Evolutionary conservation across 2,329 filamentous ascomycete genomes (phyloP).

Genomic region (Cercospora citrullina): DNA sequence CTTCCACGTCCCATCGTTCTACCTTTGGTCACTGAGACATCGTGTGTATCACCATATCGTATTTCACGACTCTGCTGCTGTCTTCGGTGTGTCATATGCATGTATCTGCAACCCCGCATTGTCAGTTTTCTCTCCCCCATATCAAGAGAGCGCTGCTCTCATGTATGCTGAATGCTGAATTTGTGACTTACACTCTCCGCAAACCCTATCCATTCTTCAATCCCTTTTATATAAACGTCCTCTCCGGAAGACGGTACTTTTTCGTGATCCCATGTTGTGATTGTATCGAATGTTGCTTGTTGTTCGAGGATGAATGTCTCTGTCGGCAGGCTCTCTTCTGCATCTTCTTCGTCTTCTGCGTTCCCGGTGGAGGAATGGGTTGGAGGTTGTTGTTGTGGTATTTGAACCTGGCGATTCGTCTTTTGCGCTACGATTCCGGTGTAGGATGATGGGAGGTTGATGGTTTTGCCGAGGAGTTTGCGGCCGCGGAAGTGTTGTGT

Average conservation of each 20-base stretch:
- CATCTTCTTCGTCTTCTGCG: constrained; percentile 46
- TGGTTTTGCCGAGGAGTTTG: constrained; percentile 67
- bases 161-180: background rate
- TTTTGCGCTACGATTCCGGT: constrained; percentile 43
- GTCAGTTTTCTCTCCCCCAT: background rate
- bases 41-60: too few species aligned
- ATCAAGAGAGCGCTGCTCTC: background rate
- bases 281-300: constrained; percentile 68
- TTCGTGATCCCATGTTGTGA: constrained; percentile 86
- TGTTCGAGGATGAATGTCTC: constrained; percentile 61
- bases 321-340: constrained; percentile 47
- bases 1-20: too few species aligned
- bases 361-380: constrained; percentile 24
- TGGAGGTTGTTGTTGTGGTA: constrained; percentile 14
- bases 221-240: constrained; percentile 71
- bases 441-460: constrained; percentile 71
- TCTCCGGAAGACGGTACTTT: constrained; percentile 58
- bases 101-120: background rate
- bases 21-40: too few species aligned
- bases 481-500: constrained; percentile 76
- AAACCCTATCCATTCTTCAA: constrained; percentile 79
- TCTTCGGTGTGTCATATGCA: background rate
- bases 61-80: background rate
- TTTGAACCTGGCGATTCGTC: constrained; percentile 25
- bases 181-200: constrained; percentile 61